Conservation (phyloP, 768 basidiomycete species). For the Paxillus ammoniavirescens region DNA sequence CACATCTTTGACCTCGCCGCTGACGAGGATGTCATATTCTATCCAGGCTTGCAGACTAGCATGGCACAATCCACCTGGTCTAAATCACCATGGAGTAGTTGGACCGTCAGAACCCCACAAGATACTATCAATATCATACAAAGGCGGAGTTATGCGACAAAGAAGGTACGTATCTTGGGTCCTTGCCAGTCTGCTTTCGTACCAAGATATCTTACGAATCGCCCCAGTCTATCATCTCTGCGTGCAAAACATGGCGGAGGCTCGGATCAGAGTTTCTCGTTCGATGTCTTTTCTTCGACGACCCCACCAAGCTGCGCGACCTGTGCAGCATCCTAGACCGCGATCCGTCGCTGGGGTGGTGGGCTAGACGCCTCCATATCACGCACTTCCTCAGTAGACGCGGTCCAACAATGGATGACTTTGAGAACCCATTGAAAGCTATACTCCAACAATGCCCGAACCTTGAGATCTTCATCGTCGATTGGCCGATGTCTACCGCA, state of each 20-base stretch:
- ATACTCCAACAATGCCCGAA: constrained; percentile 69
- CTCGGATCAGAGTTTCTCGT: constrained; percentile 67
- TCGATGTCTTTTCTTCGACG: constrained; percentile 65
- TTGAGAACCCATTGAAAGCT: constrained; percentile 53
- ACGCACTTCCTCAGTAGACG: constrained; percentile 46
- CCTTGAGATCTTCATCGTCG: constrained; percentile 69
- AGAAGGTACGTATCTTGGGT: constrained; percentile 50
- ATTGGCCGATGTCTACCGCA: constrained; percentile 57
- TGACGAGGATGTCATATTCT: constrained; percentile 68
- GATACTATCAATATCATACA: constrained; percentile 60
- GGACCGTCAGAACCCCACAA: constrained; percentile 59
- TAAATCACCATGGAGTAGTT: constrained; percentile 43
- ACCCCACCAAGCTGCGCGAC: constrained; percentile 51
- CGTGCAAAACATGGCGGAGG: constrained; percentile 62
- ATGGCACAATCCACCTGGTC: constrained; percentile 70
- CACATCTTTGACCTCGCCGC: constrained; percentile 70
- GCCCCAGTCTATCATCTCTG: constrained; percentile 60
- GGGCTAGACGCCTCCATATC: constrained; percentile 71
- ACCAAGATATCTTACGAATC: neutral
- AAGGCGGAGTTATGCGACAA: constrained; percentile 58
- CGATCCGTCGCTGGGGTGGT: constrained; percentile 60
- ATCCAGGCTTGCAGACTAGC: constrained; percentile 55
- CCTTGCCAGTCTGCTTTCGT: neutral
- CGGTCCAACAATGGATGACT: constrained; percentile 43
- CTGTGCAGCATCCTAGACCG: constrained; percentile 53